These are phyloP conservation scores for Phytophthora palmivora DNA, from an alignment of 352 stramenopile genomes.

Conservation along the genomic window DNA sequence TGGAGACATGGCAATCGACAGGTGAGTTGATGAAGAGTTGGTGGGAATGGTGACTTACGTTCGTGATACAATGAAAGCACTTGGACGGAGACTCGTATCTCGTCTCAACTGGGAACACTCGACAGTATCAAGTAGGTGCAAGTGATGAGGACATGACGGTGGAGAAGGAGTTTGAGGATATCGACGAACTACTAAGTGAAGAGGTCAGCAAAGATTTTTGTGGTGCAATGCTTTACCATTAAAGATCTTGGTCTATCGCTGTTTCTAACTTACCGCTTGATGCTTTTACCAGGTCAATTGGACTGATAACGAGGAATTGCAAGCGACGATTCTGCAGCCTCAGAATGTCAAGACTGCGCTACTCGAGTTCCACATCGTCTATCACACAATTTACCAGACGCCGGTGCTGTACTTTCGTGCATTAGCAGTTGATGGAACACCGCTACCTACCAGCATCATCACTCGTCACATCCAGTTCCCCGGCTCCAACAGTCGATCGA, in stretches of 20 bases:
- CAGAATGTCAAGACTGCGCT: conserved; percentile 39
- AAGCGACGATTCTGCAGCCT: conserved; percentile 1
- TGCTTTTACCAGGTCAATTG: conserved; percentile 7
- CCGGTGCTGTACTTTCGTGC: conserved; percentile 78
- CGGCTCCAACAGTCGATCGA: conserved; percentile 36
- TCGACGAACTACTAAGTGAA: conserved; percentile 26
- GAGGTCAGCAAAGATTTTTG: conserved; percentile 18
- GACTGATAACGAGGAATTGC: conserved; percentile 8
- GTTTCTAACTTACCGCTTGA: not conserved
- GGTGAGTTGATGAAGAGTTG: conserved; percentile 30
- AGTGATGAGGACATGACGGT: not conserved
- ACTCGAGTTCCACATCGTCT: conserved; percentile 86
- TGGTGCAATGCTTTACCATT: not conserved
- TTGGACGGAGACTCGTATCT: conserved; percentile 72
- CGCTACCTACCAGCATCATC: conserved; percentile 26
- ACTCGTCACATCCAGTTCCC: conserved; percentile 41
- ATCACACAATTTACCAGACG: conserved; percentile 77
- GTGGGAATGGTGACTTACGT: not conserved
- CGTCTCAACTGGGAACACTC: conserved; percentile 58
- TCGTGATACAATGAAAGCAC: conserved; percentile 42
- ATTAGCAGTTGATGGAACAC: conserved; percentile 47
- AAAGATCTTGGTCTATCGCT: not conserved
- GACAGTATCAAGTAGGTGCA: not conserved
- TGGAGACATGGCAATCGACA: conserved; percentile 61
- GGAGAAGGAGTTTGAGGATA: conserved; percentile 11